Evolutionary conservation across 306 rosid species (phyloP), one percentile per base, ranked within the genome.

Genomic region (Sindora glabra): DNA sequence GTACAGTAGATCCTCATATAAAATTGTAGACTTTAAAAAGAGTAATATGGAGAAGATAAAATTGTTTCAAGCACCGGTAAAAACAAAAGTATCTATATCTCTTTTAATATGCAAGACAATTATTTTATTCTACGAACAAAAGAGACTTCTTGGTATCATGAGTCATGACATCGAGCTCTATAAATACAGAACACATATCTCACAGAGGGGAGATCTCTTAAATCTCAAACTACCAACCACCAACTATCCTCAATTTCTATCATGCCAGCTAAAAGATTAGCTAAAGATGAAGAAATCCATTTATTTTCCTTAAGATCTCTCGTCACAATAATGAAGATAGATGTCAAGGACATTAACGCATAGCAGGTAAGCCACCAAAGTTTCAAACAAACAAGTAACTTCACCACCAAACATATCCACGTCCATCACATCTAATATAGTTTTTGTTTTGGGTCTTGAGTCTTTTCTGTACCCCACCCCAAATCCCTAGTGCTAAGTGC

Each of bases 341-440:
- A 41, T 54, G 32, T 54, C 53, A n/a, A 4, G 23, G 39, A 55
- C 67, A 62, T 68, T 67, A 59, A 40, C 56, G 67, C 5, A 27
- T 27, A 6, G 32, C 60, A 47, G 72, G 77, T 55, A 42, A 59
- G n/a, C 22, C 59, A n/a, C n/a, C n/a, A n/a, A n/a, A n/a, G n/a
- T n/a, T 33, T 58, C 48, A 52, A 61, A 59, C 59, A 6, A 56
- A 47, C 71, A 61, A 61, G 64, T 65, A 49, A 61, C 74, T 55
- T 39, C 55, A 47, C 3, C 8, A 49, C 74, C 71, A 55, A 67
- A 66, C 65, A 13, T 36, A 37, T 16, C 5, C 32, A 14, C 30
- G 17, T 48, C 30, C 55, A 22, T 48, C 48, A 46, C 74, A 71
- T 60, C 70, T 37, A 41, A 48, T 49, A 71, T 60, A 32, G 51